Evolutionary conservation across 306 rosid genomes (phyloP).

Genomic region (Vicia sativa): DNA sequence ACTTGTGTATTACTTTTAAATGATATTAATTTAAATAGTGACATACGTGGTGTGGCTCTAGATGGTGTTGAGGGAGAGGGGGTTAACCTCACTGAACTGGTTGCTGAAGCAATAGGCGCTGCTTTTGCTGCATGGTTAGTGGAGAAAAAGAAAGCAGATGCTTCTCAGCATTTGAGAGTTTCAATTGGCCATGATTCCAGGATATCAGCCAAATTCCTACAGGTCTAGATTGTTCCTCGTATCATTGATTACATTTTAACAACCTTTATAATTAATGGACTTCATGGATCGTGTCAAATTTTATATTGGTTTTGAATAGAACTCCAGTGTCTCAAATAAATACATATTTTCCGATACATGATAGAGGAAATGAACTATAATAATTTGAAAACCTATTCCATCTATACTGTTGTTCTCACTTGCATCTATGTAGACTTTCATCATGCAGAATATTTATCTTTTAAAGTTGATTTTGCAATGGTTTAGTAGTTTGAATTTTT

Average conservation of each 20-base stretch:
- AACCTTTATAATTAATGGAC: constrained; percentile 4
- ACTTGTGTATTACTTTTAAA: constrained; percentile 37
- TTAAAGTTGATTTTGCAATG: constrained; percentile 26
- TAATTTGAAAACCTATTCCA: constrained; percentile 27
- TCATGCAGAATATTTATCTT: constrained; percentile 19
- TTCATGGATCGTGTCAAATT: constrained; percentile 6
- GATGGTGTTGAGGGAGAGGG: constrained; percentile 91
- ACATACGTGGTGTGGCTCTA: constrained; percentile 93
- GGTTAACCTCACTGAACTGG: constrained; percentile 77
- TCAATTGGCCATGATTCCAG: constrained; percentile 93
- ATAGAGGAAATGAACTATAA: constrained; percentile 15
- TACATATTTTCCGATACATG: constrained; percentile 21
- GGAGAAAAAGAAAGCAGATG: constrained; percentile 73
- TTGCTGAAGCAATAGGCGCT: constrained; percentile 91
- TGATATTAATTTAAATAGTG: constrained; percentile 55
- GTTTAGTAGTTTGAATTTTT: not conserved
- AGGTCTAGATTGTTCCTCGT: constrained; percentile 54
- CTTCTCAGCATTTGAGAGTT: constrained; percentile 63
- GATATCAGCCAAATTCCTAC: constrained; percentile 76
- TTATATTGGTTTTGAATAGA: constrained; percentile 9
- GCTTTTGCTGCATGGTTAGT: constrained; percentile 88
- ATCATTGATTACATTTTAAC: constrained; percentile 19
- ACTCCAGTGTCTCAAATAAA: constrained; percentile 27
- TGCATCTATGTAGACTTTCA: constrained; percentile 14
- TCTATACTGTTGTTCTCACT: not conserved